Evolutionary conservation across 2,329 filamentous ascomycete genomes (phyloP).

Genomic region (Cladosporium sp.): DNA sequence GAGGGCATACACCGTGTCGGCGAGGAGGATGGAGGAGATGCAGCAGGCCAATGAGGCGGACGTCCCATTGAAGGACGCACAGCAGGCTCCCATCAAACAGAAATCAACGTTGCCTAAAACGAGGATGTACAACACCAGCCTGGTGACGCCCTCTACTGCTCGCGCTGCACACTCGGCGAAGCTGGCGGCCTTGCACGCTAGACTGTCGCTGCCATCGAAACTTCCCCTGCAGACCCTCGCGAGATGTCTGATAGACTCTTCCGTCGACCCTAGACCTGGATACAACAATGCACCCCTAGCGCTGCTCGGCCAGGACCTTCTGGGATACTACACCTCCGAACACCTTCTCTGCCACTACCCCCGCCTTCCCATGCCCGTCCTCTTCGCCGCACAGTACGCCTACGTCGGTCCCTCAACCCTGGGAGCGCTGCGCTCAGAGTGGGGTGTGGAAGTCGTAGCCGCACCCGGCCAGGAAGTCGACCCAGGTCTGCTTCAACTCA

Average conservation of each 20-base stretch:
- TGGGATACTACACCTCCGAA: constrained; percentile 87
- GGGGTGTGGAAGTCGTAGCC: constrained; percentile 88
- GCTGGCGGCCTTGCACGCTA: constrained; percentile 86
- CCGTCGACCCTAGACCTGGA: constrained; percentile 70
- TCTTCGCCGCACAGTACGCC: constrained; percentile 81
- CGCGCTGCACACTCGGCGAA: constrained; percentile 70
- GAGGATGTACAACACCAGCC: constrained; percentile 3
- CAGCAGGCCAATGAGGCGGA: constrained; percentile 5
- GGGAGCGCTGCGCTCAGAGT: constrained; percentile 69
- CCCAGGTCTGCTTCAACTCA: constrained; percentile 82
- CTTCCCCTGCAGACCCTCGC: constrained; percentile 84
- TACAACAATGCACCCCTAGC: constrained; percentile 90
- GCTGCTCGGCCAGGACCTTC: constrained; percentile 73
- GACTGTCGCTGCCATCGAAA: constrained; percentile 74
- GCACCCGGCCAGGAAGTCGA: constrained; percentile 89
- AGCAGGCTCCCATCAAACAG: background rate
- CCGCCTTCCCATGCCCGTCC: constrained; percentile 80
- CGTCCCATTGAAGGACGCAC: background rate
- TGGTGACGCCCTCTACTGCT: constrained; percentile 25
- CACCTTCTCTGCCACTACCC: constrained; percentile 85
- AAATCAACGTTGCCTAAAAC: background rate
- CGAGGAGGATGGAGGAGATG: constrained; percentile 5
- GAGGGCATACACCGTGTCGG: constrained; percentile 9
- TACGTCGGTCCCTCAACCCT: constrained; percentile 76
- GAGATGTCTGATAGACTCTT: constrained; percentile 77